Evolutionary conservation across 305 asterid genomes (phyloP).

Genomic region (Fraxinus greggii): DNA sequence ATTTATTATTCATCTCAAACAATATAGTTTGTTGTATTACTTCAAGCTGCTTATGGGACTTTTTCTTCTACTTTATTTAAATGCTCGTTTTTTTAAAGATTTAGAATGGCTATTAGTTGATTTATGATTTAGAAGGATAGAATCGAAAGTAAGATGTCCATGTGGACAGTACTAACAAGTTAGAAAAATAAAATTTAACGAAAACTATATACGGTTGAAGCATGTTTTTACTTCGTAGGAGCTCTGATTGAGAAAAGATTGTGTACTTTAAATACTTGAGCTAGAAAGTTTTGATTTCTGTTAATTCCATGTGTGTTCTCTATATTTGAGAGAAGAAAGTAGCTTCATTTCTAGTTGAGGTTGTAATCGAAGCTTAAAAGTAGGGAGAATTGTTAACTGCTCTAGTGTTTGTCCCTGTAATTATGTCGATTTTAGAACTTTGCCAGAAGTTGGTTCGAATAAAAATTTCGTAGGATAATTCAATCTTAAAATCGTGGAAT

Average conservation of each 20-base stretch:
- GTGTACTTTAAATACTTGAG: not conserved
- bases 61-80: not conserved
- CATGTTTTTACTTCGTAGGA: not conserved
- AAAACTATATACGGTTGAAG: not conserved
- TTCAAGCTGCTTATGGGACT: not conserved
- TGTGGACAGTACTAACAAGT: not conserved
- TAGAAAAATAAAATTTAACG: not conserved
- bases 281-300: not conserved
- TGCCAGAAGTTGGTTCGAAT: not conserved
- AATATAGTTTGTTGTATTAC: not conserved
- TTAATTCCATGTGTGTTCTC: not conserved
- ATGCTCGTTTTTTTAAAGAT: not conserved
- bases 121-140: too few relatives aligned
- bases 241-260: not conserved
- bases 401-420: not conserved
- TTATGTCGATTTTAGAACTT: not conserved
- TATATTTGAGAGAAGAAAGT: too few relatives aligned
- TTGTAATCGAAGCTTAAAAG: too few relatives aligned
- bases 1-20: conserved; percentile 8
- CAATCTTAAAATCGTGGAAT: not conserved
- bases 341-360: too few relatives aligned
- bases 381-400: not conserved
- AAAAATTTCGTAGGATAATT: not conserved
- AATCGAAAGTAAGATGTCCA: not conserved
- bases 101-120: not conserved